Evolutionary conservation across 1,284 basidiomycete genomes (phyloP).

Genomic region (Ganoderma meredithae): DNA sequence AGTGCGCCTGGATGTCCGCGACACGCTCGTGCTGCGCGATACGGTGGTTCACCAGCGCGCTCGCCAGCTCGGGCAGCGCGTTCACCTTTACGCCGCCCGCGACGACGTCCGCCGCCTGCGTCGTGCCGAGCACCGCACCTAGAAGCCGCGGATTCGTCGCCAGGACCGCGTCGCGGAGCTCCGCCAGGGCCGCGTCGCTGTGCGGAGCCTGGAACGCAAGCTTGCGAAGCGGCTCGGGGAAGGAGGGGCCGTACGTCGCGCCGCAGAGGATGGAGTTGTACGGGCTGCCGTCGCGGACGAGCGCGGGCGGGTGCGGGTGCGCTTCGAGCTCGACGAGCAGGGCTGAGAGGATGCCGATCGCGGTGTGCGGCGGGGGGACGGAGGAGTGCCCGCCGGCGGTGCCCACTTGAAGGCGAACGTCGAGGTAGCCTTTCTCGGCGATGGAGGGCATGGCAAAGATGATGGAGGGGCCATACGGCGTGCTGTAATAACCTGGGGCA

Average conservation of each 20-base stretch:
- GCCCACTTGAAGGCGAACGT: slow-evolving; percentile 54
- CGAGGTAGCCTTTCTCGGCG: slow-evolving; percentile 71
- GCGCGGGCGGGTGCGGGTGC: slow-evolving; percentile 48
- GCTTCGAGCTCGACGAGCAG: slow-evolving; percentile 58
- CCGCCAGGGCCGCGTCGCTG: slow-evolving; percentile 21
- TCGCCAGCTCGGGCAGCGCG: slow-evolving; percentile 60
- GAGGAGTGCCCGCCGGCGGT: slow-evolving; percentile 74
- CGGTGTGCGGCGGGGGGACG: slow-evolving; percentile 61
- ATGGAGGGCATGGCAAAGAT: slow-evolving; percentile 58
- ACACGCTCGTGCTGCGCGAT: slow-evolving; percentile 56
- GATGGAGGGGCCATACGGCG: slow-evolving; percentile 43
- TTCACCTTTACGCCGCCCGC: slow-evolving; percentile 70
- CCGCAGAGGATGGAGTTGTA: slow-evolving; percentile 37
- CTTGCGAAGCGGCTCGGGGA: slow-evolving; percentile 30
- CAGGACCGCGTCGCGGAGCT: slow-evolving; percentile 47
- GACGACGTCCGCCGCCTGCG: slow-evolving; percentile 75
- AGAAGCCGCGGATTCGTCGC: slow-evolving; percentile 32
- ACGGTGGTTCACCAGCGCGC: slow-evolving; percentile 62
- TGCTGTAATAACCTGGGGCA: slow-evolving; percentile 41
- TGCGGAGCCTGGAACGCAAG: slow-evolving; percentile 28
- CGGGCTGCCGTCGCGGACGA: slow-evolving; percentile 39
- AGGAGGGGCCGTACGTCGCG: slow-evolving; percentile 34
- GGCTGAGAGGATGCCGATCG: slow-evolving; percentile 61
- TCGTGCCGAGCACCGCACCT: slow-evolving; percentile 59
- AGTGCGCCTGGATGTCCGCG: slow-evolving; percentile 47